Evolutionary conservation across 2,329 filamentous ascomycete genomes (phyloP), one percentile per base, ranked within the genome.

Genomic region (Pleomassaria siparia): DNA sequence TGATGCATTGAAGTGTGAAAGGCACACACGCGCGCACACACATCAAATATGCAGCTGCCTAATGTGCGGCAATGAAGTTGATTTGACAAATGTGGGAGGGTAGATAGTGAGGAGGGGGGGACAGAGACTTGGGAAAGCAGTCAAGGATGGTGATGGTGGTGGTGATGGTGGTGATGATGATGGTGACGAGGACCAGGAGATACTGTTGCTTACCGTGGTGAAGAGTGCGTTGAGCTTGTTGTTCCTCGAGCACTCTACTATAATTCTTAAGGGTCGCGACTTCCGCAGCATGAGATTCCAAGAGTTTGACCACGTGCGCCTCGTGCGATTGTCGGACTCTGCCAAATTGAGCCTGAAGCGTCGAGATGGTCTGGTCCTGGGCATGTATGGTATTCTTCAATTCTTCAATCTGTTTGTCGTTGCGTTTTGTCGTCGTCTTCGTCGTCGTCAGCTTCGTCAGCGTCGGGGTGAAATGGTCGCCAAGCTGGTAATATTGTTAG

Each of bases 261-360:
- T 75, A 72, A 18, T 69, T 60, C 20, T 59, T 65, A 26, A 73
- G 49, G 7, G 70, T 70, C n/a, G 64, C 62, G 9, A 75, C 45
- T 58, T 75, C 73, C 22, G 62, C 64, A 13, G 60, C 59, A 53
- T 76, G 72, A n/a, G 70, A 56, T 30, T 69, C 64, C 43, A 56
- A 59, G 30, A 76, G 55, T 42, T 60, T 71, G 13, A 51, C 50
- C 16, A 73, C 48, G 44, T 74, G 69, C 3, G 67, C 61, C 47
- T 76, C 71, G 47, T 75, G 71, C 11, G 72, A 67, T 20, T 54
- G 56, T 37, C 65, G 63, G 44, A 75, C 53, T 43, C 54, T 61
- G 10, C 57, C 49, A 36, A 74, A 70, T 40, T 74, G 71, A 2
- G 62, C 55, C 51, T 65, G 63, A 2, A 72, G 52, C 2, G 59